Base-by-base conservation (phyloP, 345 rosid genomes). In the Clausena lansium region DNA sequence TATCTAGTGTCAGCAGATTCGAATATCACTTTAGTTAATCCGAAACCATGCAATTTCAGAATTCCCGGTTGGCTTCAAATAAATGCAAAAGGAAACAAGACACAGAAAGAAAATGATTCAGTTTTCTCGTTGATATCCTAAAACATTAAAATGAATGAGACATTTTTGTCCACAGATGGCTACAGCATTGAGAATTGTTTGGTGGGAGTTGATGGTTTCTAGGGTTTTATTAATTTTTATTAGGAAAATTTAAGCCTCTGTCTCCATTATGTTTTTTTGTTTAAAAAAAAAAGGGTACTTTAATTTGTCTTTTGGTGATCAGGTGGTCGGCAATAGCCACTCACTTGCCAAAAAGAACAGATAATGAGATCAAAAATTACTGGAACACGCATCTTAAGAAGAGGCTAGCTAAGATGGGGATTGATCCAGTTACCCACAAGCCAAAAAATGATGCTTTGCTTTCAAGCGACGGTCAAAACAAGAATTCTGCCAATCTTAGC, bases 291-390 rank as follows among this genome's bases (percentile, higher is more conserved):
- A 45, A n/a, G n/a, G 50, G 50, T 15, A 6, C 32, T 71, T 55
- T 11, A 20, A 27, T 75, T 33, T 52, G 57, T 52, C 70, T 85
- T 73, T 79, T 82, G 79, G n/a, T 76, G 78, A 19, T 59, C 73
- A 89, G 97, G 86, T 92, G 97, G 97, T 90, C 97, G 41, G 92
- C 93, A 4, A 92, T 92, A 64, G 97, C 97, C 10, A 89, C 97
- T 35, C 93, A 92, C 70, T 77, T 91, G 83, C 93, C 96, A 7
- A 90, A 87, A 72, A 85, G 96, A 85, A 91, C 95, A 24, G 95
- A 91, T 79, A 91, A 91, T 30, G 95, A 91, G 81, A 90, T 92
- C 75, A 92, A 92, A 77, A 92, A 92, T 73, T 89, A 90, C 71
- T 92, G 97, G 97, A 92, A 92, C 83, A 90, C 97, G 19, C 91